Base-by-base conservation (phyloP, 192 early-diverging fungal genomes). In the Backusella tarrabulga region DNA sequence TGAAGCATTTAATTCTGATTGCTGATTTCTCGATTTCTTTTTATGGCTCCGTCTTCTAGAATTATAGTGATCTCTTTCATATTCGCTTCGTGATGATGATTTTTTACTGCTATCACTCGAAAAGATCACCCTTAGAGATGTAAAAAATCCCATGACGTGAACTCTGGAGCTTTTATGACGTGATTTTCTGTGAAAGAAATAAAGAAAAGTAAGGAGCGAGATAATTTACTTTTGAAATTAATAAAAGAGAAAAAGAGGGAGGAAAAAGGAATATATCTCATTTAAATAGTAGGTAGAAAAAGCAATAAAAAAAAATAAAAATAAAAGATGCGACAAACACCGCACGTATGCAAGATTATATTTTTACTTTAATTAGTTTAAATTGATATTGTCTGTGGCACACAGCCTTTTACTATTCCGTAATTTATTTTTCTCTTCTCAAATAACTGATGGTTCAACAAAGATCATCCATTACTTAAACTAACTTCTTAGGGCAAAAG, bases 311-410 rank as follows among this genome's bases (percentile, higher is more conserved):
- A 44, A 44, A 44, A 40, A 40, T 40, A 54, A 23, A 23, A 54
- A 54, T 8, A 60, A 60, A 60, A 60, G 54, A 11, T 21, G 54
- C 54, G 54, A 21, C 26, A 21, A 26, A 26, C 26, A 21, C 54
- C 54, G 54, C 6, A 26, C 21, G 54, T 60, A 60, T 60, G 54
- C 54, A 60, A 60, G 54, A 60, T 60, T 60, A 60, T 60, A 60
- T 60, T 60, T 60, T 60, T 60, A 12, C 54, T 60, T 60, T 23
- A 60, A 60, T 60, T 60, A 60, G 54, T 23, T 60, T 60, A 60
- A 60, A 60, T 60, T 60, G 54, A 60, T 60, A 60, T 60, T 60
- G 23, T 60, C 54, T 60, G 54, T 60, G 54, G 54, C 7, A 60
- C 54, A 60, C 23, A 26, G 3, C 7, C 38, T 11, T 9, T 60